Base-by-base conservation (phyloP, 1,284 basidiomycete species). In the Xerocomus minutiporus region DNA sequence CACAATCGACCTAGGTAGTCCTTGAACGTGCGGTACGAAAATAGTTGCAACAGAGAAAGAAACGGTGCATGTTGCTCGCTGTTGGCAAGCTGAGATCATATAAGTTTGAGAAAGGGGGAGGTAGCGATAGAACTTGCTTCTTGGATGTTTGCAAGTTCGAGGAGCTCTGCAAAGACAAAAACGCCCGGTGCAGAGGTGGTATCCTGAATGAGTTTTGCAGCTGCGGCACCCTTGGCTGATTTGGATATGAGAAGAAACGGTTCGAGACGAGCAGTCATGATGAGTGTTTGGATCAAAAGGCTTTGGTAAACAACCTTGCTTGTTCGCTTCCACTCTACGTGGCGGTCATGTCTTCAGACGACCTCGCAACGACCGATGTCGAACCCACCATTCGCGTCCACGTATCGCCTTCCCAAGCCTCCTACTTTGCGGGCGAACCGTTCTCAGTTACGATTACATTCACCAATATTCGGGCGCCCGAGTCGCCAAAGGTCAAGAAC, bases 381-480 rank as follows among this genome's bases (percentile, higher is more conserved):
- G 80, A 82, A 52, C 71, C 79, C 23, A 73, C 76, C 36, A 78
- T 89, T 9, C 81, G 83, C 42, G 81, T 89, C 43, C 75, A 81
- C 29, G 83, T 88, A 26, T 78, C 84, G 0, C 94, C 94, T 3
- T 78, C 86, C 0, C 88, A 93, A 58, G 89, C 91, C 0, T 91
- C 91, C 0, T 97, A 90, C 73, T 97, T 95, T 69, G 93, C 94
- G 1, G 94, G 94, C 55, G 94, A 97, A 69, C 75, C 81, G 1
- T 91, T 96, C 70, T 77, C 83, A 6, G 91, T 91, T 15, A 86
- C 82, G 5, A 85, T 97, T 64, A 88, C 90, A 0, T 93, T 97
- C 71, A 88, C 88, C 43, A 97, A 96, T 68, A 88, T 84, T 6
- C 81, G 81, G 17, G 75, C 81, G 7, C 70, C 75, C n/a, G 73